Evolutionary conservation across 805 yeast genomes (phyloP).

Genomic region (Lachancea quebecensis): DNA sequence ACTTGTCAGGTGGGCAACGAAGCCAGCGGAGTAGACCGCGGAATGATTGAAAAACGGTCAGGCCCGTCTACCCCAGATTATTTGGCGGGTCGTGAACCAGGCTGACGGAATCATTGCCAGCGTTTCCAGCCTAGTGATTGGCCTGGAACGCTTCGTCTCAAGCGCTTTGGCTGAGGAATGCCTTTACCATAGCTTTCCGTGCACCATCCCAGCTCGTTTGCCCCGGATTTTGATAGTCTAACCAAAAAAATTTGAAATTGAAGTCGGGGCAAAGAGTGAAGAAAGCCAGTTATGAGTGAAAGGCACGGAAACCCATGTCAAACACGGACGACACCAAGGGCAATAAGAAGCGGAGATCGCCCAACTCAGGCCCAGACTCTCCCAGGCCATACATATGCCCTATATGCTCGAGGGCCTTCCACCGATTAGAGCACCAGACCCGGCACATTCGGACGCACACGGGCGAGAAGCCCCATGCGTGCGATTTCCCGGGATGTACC

Average conservation of each 20-base stretch:
- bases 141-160: too few species aligned
- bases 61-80: too few species aligned
- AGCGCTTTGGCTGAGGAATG: too few species aligned
- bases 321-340: constrained; percentile 7
- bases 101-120: too few species aligned
- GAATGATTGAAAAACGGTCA: too few species aligned
- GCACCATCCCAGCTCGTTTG: background rate
- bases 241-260: background rate
- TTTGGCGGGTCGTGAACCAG: too few species aligned
- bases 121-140: too few species aligned
- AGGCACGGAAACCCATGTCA: background rate
- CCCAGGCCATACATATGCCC: constrained; percentile 66
- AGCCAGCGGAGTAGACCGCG: too few species aligned
- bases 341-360: constrained; percentile 9
- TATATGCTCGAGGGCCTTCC: constrained; percentile 67
- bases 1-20: too few species aligned
- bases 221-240: background rate
- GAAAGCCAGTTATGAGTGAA: background rate
- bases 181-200: too few species aligned
- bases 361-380: constrained; percentile 20
- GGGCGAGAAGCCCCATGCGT: constrained; percentile 76
- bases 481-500: constrained; percentile 63
- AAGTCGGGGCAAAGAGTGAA: background rate
- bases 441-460: constrained; percentile 76
- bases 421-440: constrained; percentile 70